These are phyloP conservation scores for Pichia sp. DNA, from an alignment of 1,139 yeast species.

Conservation along the genomic window DNA sequence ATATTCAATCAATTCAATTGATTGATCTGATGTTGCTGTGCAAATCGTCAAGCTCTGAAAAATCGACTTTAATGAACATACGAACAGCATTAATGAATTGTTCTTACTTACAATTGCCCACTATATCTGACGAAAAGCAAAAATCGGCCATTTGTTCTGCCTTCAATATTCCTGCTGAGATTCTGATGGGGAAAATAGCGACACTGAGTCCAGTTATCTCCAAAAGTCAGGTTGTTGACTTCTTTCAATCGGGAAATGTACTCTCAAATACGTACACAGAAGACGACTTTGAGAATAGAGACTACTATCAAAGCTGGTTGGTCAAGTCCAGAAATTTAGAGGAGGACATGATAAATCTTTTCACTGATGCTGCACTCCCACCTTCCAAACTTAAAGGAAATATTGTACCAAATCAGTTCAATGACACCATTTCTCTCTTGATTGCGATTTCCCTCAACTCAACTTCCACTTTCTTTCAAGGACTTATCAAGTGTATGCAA, in stretches of 20 bases:
- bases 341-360: conserved; percentile 6
- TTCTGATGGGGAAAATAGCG: conserved; percentile 5
- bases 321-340: conserved; percentile 14
- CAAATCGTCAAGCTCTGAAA: conserved; percentile 13
- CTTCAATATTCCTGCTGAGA: conserved; percentile 8
- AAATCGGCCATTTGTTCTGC: conserved; percentile 8
- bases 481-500: conserved; percentile 21
- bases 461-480: conserved; percentile 18
- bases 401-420: conserved; percentile 11
- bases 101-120: conserved; percentile 14
- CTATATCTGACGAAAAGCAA: conserved; percentile 12
- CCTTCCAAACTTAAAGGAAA: not conserved
- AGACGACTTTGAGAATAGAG: conserved; percentile 17
- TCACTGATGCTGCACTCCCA: conserved; percentile 1
- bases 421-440: conserved; percentile 8
- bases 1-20: conserved; percentile 13
- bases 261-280: conserved; percentile 11
- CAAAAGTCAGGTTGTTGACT: conserved; percentile 16
- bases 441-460: conserved; percentile 15
- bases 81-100: conserved; percentile 9
- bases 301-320: conserved; percentile 19
- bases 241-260: conserved; percentile 11
- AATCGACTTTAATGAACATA: conserved; percentile 4
- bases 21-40: conserved; percentile 15
- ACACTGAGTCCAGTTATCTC: conserved; percentile 8